Conservation (phyloP, 495 filamentous ascomycete genomes). For the Saxophila tyrrhenica region DNA sequence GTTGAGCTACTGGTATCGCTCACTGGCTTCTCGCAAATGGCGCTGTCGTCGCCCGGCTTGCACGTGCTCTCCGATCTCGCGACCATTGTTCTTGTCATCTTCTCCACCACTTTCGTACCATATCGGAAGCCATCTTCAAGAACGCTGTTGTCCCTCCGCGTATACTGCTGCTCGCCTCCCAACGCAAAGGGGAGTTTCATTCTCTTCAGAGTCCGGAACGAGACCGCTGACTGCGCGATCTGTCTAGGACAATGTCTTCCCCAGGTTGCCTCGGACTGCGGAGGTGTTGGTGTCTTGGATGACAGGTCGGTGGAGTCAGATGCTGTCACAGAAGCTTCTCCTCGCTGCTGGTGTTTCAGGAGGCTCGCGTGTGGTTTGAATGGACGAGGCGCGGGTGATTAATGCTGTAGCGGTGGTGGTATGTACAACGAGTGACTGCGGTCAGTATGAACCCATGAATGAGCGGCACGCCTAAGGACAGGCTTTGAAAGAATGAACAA, state of each 20-base stretch:
- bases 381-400: neutral
- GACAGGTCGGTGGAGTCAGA: neutral
- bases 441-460: conserved; percentile 6
- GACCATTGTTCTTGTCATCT: conserved; percentile 6
- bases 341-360: conserved; percentile 2
- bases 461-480: neutral
- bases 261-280: neutral
- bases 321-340: neutral
- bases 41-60: conserved; percentile 12
- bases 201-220: neutral
- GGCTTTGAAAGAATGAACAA: neutral
- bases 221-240: neutral
- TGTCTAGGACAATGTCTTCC: conserved; percentile 2
- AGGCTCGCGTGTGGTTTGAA: neutral
- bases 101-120: conserved; percentile 5
- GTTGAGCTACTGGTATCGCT: conserved; percentile 37
- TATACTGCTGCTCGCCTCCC: conserved; percentile 1
- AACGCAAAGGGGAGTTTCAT: conserved; percentile 8
- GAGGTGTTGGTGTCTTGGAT: neutral
- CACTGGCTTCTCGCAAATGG: conserved; percentile 22
- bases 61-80: conserved; percentile 13
- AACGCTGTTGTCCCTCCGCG: neutral
- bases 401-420: neutral
- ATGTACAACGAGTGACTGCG: conserved; percentile 21
- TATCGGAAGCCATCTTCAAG: neutral